These are phyloP conservation scores for Iris macrosiphon DNA, from an alignment of 106 monocot species.

Conservation along the genomic window DNA sequence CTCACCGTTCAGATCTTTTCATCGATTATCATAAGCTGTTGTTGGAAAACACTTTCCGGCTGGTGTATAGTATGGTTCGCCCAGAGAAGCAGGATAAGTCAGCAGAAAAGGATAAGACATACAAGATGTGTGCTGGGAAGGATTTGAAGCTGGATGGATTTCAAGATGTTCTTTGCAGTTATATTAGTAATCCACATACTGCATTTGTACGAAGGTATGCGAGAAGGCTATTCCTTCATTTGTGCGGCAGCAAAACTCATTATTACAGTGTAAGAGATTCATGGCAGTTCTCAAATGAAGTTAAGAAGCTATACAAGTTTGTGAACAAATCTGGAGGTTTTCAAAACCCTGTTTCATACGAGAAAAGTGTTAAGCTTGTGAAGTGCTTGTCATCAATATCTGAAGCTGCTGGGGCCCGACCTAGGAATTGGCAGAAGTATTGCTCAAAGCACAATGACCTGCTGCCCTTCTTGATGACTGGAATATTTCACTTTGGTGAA, in stretches of 20 bases:
- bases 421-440: slow-evolving; percentile 97
- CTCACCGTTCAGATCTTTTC: slow-evolving; percentile 80
- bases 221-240: slow-evolving; percentile 88
- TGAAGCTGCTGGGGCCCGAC: slow-evolving; percentile 88
- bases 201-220: slow-evolving; percentile 89
- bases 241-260: slow-evolving; percentile 95
- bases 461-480: slow-evolving; percentile 65
- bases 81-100: slow-evolving; percentile 98
- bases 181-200: slow-evolving; percentile 88
- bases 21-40: slow-evolving; percentile 78
- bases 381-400: slow-evolving; percentile 79
- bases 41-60: slow-evolving; percentile 87
- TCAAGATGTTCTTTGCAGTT: slow-evolving; percentile 94
- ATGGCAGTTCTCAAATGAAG: slow-evolving; percentile 94
- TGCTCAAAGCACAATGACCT: slow-evolving; percentile 75
- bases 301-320: slow-evolving; percentile 71
- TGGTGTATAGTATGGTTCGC: slow-evolving; percentile 85
- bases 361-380: slow-evolving; percentile 83
- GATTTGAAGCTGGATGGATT: slow-evolving; percentile 93
- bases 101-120: slow-evolving; percentile 68
- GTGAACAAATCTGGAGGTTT: slow-evolving; percentile 79
- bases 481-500: slow-evolving; percentile 74
- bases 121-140: slow-evolving; percentile 41
- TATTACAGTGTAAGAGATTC: slow-evolving; percentile 95
- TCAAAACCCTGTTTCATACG: slow-evolving; percentile 67